Evolutionary conservation across 257 asterid species (phyloP).

Genomic region (Mitragyna speciosa): DNA sequence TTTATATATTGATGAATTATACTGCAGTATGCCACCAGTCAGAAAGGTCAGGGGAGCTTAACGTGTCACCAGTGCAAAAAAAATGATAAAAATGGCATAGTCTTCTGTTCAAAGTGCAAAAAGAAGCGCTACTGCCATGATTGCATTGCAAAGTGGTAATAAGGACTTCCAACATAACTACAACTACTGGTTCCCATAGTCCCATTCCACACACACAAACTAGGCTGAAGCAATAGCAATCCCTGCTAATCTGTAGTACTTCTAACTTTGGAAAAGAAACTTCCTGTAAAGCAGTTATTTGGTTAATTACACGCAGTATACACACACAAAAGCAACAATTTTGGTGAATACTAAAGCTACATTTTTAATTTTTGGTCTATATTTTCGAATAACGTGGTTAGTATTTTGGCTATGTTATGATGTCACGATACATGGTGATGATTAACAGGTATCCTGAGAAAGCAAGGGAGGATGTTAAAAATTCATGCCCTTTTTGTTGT

Average conservation of each 20-base stretch:
- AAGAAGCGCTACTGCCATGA: conserved; percentile 59
- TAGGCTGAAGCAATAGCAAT: background rate
- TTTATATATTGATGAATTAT: conserved; percentile 17
- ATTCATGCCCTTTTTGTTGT: conserved; percentile 64
- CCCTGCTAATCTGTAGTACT: background rate
- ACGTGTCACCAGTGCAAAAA: conserved; percentile 72
- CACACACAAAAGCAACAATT: background rate
- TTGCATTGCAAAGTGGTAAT: conserved; percentile 72
- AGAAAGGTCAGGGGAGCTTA: conserved; percentile 31
- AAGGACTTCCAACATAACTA: conserved; percentile 11
- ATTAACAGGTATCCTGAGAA: conserved; percentile 66
- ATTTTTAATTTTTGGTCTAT: background rate
- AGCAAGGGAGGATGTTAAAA: conserved; percentile 47
- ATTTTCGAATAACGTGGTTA: background rate
- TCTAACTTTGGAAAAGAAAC: background rate
- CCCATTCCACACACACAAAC: too few species aligned
- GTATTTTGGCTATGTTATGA: background rate
- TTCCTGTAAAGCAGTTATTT: conserved; percentile 2
- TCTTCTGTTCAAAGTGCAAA: conserved; percentile 63
- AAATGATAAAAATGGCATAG: conserved; percentile 29
- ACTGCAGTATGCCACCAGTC: conserved; percentile 41
- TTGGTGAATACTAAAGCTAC: background rate
- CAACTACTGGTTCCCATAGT: too few species aligned
- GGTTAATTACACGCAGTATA: background rate
- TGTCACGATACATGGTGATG: background rate